Percentiles rank a stretch among this genome's conserved stretches.
Evolutionary conservation across 495 filamentous ascomycete species (phyloP).

Genomic region (Neurospora terricola): DNA sequence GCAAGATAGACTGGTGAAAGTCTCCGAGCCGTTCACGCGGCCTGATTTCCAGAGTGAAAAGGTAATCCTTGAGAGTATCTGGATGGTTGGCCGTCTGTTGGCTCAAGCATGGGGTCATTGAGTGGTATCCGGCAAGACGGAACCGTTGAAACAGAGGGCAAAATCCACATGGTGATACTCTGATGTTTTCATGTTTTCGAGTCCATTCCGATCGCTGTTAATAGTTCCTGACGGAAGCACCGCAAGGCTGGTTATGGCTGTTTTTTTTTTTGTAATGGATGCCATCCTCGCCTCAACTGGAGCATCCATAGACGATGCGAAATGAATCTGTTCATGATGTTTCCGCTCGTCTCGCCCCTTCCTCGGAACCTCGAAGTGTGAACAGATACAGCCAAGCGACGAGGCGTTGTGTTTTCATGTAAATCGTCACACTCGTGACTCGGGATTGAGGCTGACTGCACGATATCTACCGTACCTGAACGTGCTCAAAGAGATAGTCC

Average conservation of each 20-base stretch:
- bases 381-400: neutral
- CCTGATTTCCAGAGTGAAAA: neutral
- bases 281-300: neutral
- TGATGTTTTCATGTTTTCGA: neutral
- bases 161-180: neutral
- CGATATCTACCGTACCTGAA: neutral
- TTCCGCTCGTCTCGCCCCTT: neutral
- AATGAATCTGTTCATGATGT: neutral
- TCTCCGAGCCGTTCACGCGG: neutral
- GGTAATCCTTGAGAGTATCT: neutral
- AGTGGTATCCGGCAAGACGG: neutral
- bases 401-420: neutral
- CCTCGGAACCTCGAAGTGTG: neutral
- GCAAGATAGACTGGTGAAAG: neutral
- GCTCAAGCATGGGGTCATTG: neutral
- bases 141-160: neutral
- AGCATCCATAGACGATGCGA: neutral
- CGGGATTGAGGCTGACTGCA: neutral
- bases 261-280: neutral
- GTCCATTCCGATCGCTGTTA: neutral
- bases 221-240: neutral
- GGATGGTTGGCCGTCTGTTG: neutral
- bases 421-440: neutral
- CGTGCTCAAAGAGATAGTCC: neutral
- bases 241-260: neutral